A percentile compares a stretch with the other conserved stretches of the same genome.
These are phyloP conservation scores for Lasiodiplodia sp. DNA, from an alignment of 2,329 filamentous ascomycete species.

Conservation along the genomic window DNA sequence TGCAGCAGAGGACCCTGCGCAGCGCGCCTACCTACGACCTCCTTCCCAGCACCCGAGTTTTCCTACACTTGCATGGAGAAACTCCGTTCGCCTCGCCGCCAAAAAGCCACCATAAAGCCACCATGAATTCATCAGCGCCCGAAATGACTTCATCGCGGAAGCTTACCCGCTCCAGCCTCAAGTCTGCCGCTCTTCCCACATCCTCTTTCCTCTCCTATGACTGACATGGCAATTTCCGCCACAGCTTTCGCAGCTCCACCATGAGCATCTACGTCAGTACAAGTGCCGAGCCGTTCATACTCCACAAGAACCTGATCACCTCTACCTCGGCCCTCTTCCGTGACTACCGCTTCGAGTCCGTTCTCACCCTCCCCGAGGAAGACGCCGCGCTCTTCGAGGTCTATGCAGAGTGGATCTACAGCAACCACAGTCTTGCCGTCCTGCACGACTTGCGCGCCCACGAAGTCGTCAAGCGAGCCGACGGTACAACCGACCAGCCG, in stretches of 20 bases:
- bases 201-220: not conserved
- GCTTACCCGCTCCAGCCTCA: not conserved
- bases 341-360: constrained; percentile 6
- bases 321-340: constrained; percentile 23
- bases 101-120: not conserved
- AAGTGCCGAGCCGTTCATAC: not conserved
- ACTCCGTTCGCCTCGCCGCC: not conserved
- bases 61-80: no score
- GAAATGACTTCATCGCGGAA: not conserved
- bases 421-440: not conserved
- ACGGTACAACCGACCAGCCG: not conserved
- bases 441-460: not conserved
- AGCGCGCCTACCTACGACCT: no score
- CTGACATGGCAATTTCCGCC: not conserved
- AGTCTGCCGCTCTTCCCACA: not conserved
- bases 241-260: not conserved
- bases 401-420: constrained; percentile 29
- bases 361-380: constrained; percentile 14
- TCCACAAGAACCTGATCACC: constrained; percentile 20
- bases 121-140: not conserved
- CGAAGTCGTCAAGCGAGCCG: not conserved
- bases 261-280: not conserved
- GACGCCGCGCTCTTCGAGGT: constrained; percentile 27
- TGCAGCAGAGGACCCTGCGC: no score
- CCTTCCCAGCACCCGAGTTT: no score